These are phyloP conservation scores for Jatropha multifida DNA, from an alignment of 441 rosid species.

Conservation along the genomic window DNA sequence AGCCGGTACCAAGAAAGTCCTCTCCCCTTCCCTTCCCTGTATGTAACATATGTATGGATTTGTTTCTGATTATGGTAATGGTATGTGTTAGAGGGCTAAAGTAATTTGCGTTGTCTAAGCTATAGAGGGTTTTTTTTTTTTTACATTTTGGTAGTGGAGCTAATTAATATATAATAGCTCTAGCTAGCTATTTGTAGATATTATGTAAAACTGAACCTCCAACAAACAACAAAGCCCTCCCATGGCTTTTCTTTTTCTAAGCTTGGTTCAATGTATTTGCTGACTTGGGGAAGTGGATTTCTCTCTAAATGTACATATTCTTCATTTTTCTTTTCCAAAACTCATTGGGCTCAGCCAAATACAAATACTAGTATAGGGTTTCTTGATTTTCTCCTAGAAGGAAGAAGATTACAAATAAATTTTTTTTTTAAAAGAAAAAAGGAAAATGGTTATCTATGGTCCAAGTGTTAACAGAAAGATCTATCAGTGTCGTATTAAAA, in stretches of 20 bases:
- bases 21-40: constrained; percentile 23
- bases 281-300: constrained; percentile 27
- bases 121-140: constrained; percentile 36
- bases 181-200: constrained; percentile 36
- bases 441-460: too few relatives aligned
- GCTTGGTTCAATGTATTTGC: constrained; percentile 36
- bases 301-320: too few relatives aligned
- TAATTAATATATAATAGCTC: too few relatives aligned
- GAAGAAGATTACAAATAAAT: too few relatives aligned
- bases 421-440: too few relatives aligned
- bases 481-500: background rate
- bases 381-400: too few relatives aligned
- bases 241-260: constrained; percentile 23
- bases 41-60: constrained; percentile 35
- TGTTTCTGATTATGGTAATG: constrained; percentile 24
- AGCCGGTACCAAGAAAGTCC: constrained; percentile 14
- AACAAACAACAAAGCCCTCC: constrained; percentile 3
- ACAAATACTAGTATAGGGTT: too few relatives aligned
- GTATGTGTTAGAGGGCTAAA: background rate
- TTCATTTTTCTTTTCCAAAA: too few relatives aligned
- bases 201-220: constrained; percentile 26
- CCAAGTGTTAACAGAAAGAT: background rate
- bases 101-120: constrained; percentile 19
- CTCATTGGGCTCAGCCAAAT: too few relatives aligned
- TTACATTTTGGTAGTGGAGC: constrained; percentile 35